A percentile compares a stretch with the other conserved stretches of the same genome.
These are phyloP conservation scores for Rhizopogon sp. DNA, from an alignment of 768 basidiomycete species.

Conservation along the genomic window DNA sequence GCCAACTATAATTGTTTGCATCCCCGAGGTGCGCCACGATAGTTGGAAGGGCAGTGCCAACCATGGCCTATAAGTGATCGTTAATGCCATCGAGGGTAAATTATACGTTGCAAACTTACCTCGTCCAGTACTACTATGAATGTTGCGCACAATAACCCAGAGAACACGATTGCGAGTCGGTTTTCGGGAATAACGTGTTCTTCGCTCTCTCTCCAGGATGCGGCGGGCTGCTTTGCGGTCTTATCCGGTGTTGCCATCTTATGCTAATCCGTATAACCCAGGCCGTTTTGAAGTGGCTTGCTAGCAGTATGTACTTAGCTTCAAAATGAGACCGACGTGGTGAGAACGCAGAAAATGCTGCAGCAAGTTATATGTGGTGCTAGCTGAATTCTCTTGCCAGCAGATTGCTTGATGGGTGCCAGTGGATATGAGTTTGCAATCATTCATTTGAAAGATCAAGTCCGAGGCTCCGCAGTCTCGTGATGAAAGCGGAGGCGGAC, in stretches of 20 bases:
- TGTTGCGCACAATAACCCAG: slow-evolving; percentile 25
- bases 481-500: too few species aligned
- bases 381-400: too few species aligned
- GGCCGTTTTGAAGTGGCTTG: too few species aligned
- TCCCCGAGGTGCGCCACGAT: slow-evolving; percentile 64
- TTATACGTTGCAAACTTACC: slow-evolving; percentile 25
- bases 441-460: too few species aligned
- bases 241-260: slow-evolving; percentile 7
- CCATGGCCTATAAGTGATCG: slow-evolving; percentile 43
- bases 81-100: background rate
- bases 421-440: too few species aligned
- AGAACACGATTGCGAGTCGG: slow-evolving; percentile 17
- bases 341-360: too few species aligned
- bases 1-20: slow-evolving; percentile 65
- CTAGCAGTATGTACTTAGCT: too few species aligned
- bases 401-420: too few species aligned
- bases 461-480: too few species aligned
- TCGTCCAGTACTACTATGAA: slow-evolving; percentile 54
- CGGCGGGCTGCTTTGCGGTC: slow-evolving; percentile 7
- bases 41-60: slow-evolving; percentile 73
- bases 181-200: slow-evolving; percentile 46
- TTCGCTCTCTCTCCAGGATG: slow-evolving; percentile 52
- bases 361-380: too few species aligned
- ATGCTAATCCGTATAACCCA: background rate
- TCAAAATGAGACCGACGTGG: too few species aligned